These are phyloP conservation scores for Kodamaea sp. DNA, from an alignment of 1,139 yeast genomes.

Conservation along the genomic window DNA sequence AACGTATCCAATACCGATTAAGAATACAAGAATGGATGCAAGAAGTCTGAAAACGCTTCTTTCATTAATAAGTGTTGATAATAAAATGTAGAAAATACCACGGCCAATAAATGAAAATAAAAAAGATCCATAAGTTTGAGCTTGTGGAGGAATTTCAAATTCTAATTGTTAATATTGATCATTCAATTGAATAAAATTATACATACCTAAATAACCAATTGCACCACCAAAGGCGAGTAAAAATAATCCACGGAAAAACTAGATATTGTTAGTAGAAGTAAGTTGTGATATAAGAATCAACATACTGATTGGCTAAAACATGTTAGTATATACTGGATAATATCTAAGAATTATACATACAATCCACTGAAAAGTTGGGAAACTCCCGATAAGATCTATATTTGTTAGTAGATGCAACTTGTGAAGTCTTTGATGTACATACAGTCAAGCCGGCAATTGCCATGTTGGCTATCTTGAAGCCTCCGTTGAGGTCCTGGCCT, in stretches of 20 bases:
- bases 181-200: not conserved
- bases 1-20: slow-evolving; percentile 56
- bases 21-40: slow-evolving; percentile 51
- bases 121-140: slow-evolving; percentile 73
- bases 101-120: slow-evolving; percentile 81
- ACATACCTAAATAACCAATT: slow-evolving; percentile 53
- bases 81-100: slow-evolving; percentile 66
- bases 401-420: slow-evolving; percentile 18
- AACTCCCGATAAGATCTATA: slow-evolving; percentile 50
- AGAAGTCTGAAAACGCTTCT: slow-evolving; percentile 54
- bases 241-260: slow-evolving; percentile 55
- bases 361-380: slow-evolving; percentile 58
- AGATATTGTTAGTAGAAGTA: slow-evolving; percentile 10
- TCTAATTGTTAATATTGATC: slow-evolving; percentile 33
- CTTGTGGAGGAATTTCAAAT: slow-evolving; percentile 62
- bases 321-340: no score
- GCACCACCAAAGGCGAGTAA: slow-evolving; percentile 53
- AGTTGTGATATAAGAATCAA: not conserved
- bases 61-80: slow-evolving; percentile 62
- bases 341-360: slow-evolving; percentile 31
- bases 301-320: not conserved
- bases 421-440: slow-evolving; percentile 20
- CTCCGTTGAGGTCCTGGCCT: slow-evolving; percentile 40
- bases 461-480: slow-evolving; percentile 62
- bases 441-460: slow-evolving; percentile 60